Conservation (phyloP, 2,329 filamentous ascomycete species). For the Epichloe sp. region DNA sequence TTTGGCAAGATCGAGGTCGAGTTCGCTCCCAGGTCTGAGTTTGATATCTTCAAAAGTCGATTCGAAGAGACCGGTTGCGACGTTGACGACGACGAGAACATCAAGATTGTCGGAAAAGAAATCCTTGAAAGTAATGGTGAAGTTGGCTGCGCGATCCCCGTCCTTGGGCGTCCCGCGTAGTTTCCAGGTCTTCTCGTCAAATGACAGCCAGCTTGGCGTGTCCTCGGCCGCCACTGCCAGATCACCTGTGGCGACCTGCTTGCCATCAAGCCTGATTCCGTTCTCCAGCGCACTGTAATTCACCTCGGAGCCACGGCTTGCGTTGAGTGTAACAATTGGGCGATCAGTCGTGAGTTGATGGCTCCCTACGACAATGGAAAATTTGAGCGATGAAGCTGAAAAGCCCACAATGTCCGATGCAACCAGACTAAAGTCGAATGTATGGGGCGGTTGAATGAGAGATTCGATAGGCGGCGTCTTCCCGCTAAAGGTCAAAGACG, state of each 20-base stretch:
- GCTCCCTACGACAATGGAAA: conserved; percentile 58
- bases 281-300: conserved; percentile 37
- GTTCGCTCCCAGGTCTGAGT: conserved; percentile 25
- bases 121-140: conserved; percentile 50
- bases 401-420: conserved; percentile 74
- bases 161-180: conserved; percentile 52
- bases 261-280: conserved; percentile 45
- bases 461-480: conserved; percentile 52
- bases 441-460: conserved; percentile 54
- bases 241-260: conserved; percentile 32
- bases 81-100: conserved; percentile 32
- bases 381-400: conserved; percentile 49
- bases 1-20: conserved; percentile 28
- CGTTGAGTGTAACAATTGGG: conserved; percentile 41
- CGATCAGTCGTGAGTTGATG: conserved; percentile 56
- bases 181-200: conserved; percentile 47
- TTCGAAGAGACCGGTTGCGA: conserved; percentile 27
- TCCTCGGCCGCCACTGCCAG: conserved; percentile 38
- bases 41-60: conserved; percentile 26
- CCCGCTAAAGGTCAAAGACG: conserved; percentile 54
- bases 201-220: conserved; percentile 55
- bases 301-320: conserved; percentile 38
- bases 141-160: conserved; percentile 44
- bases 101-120: conserved; percentile 44
- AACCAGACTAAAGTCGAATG: conserved; percentile 58